Evolutionary conservation across 495 filamentous ascomycete species (phyloP).

Genomic region (Penicillium pancosmium): DNA sequence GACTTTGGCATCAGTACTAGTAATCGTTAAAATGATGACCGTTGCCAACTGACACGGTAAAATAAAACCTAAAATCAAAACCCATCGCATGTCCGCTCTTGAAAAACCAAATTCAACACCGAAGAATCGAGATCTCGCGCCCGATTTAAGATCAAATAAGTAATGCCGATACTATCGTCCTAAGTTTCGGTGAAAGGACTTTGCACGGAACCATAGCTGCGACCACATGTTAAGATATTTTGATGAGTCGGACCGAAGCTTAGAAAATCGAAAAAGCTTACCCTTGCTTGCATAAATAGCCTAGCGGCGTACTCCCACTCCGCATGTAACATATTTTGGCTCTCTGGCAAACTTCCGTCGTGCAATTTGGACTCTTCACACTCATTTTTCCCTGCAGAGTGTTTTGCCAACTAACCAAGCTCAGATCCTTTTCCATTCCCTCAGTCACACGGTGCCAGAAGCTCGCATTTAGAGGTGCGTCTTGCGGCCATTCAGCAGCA

Average conservation of each 20-base stretch:
- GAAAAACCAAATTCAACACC: neutral
- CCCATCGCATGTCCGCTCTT: neutral
- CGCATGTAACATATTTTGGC: conserved; percentile 66
- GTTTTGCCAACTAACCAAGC: conserved; percentile 53
- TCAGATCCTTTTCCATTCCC: conserved; percentile 56
- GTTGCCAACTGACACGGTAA: neutral
- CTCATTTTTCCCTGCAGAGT: conserved; percentile 57
- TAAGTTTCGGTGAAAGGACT: conserved; percentile 23
- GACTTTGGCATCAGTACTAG: too few relatives aligned
- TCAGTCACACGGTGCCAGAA: conserved; percentile 63
- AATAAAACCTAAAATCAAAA: neutral
- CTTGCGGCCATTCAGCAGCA: conserved; percentile 44
- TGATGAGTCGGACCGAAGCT: neutral
- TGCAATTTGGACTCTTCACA: conserved; percentile 54
- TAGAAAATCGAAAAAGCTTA: conserved; percentile 28
- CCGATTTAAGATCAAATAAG: too few relatives aligned
- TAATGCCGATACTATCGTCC: neutral
- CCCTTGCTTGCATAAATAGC: conserved; percentile 52
- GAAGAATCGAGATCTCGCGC: neutral
- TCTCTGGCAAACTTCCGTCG: conserved; percentile 47
- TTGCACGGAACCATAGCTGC: conserved; percentile 38
- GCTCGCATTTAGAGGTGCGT: conserved; percentile 57
- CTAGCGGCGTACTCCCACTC: conserved; percentile 56
- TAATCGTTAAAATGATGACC: neutral
- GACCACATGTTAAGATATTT: neutral